phyloP scores from a whole-genome alignment of 768 basidiomycete genomes.

The Xerocomus potaroensis region DNA sequence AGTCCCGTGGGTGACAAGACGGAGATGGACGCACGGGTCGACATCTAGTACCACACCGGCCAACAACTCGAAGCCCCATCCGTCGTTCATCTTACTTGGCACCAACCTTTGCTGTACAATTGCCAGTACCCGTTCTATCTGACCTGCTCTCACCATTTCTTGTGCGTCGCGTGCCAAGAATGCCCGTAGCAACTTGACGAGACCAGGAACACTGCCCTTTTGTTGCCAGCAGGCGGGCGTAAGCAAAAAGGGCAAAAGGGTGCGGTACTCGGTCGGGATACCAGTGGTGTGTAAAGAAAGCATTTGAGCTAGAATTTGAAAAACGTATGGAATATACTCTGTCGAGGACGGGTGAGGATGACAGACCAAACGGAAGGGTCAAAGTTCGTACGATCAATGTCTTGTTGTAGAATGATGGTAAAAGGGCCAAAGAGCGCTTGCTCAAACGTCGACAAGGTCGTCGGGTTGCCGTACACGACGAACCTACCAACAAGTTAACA shows the following conservation, averaged over 20 bases:
- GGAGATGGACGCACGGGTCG: slow-evolving; percentile 48
- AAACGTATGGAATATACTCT: slow-evolving; percentile 98
- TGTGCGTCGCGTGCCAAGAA: slow-evolving; percentile 69
- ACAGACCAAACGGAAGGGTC: slow-evolving; percentile 15
- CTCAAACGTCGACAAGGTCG: slow-evolving; percentile 74
- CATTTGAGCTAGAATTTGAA: slow-evolving; percentile 96
- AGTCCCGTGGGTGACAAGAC: not conserved
- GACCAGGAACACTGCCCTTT: slow-evolving; percentile 90
- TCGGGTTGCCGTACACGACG: slow-evolving; percentile 65
- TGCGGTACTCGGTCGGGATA: slow-evolving; percentile 74
- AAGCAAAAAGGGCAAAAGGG: slow-evolving; percentile 76
- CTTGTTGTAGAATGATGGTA: slow-evolving; percentile 82
- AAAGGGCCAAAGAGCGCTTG: slow-evolving; percentile 80
- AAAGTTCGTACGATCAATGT: slow-evolving; percentile 71
- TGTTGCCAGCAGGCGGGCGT: slow-evolving; percentile 88
- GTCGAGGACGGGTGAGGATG: not conserved
- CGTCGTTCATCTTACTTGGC: slow-evolving; percentile 83
- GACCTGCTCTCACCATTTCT: slow-evolving; percentile 65
- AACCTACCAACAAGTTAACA: slow-evolving; percentile 49
- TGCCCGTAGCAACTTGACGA: slow-evolving; percentile 83
- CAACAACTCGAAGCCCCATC: slow-evolving; percentile 87
- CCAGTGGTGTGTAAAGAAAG: slow-evolving; percentile 69
- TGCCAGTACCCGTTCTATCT: slow-evolving; percentile 75
- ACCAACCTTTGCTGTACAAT: slow-evolving; percentile 89
- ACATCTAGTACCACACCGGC: slow-evolving; percentile 70